Base-by-base conservation (phyloP, 805 yeast genomes). In the Barnettozyma californica region DNA sequence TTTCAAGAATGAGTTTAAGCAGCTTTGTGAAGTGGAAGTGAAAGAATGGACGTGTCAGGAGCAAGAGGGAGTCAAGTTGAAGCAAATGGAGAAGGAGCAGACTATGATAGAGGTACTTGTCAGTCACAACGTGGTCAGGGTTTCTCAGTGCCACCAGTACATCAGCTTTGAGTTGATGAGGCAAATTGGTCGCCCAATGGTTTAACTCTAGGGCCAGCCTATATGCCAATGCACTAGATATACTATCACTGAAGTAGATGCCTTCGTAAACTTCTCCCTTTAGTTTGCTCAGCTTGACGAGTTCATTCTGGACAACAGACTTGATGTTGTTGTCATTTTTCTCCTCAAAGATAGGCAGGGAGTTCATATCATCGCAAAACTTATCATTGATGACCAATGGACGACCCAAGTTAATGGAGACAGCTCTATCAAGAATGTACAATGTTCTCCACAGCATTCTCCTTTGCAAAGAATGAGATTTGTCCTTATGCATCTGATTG, bases 11-110 rank as follows among this genome's bases (percentile, higher is more conserved):
- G 4, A 11, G n/a, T n/a, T 33, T 43, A 4, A 47, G 25, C 8
- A 20, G 13, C 23, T 38, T 44, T 1, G 44, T 43, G 33, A 64
- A 51, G 29, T 53, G 40, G 49, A 57, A 67, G 53, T 64, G 58
- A 48, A 66, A 67, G 44, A 68, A 68, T 16, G 74, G 73, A n/a
- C 66, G 53, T 33, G 69, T 57, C 16, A 70, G 54, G 31, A 69
- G 48, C 43, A 64, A 53, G 18, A 66, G 59, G 0, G 65, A 67
- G 46, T 59, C 59, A 26, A 69, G 52, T 40, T 69, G 65, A 14
- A 62, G 52, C 8, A 69, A 47, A 51, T 70, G 70, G 9, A 66
- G 50, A 9, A 63, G 49, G 36, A 66, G 53, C 7, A 64, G 53
- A 27, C 62, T 27, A 9, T 33, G 41, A 31, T 42, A 41, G 13